Percentiles rank a stretch among this genome's conserved stretches.
Conservation (phyloP, 768 basidiomycete genomes). For the Rhizopogon vinicolor region DNA sequence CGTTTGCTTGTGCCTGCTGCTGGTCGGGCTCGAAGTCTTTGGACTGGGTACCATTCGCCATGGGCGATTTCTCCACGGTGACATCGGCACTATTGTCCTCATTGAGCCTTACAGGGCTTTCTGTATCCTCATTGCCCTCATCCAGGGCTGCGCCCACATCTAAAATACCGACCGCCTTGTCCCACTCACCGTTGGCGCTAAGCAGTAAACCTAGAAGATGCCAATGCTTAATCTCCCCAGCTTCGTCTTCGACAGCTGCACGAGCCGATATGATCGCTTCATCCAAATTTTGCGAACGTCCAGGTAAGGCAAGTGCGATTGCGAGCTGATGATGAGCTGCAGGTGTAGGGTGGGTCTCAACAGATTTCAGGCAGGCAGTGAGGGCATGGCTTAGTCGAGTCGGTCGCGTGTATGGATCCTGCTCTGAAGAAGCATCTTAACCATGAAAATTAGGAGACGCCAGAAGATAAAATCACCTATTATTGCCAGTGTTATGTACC, state of each 20-base stretch:
- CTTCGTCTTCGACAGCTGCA: conserved; percentile 65
- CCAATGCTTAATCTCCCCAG: conserved; percentile 72
- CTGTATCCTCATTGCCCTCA: conserved; percentile 35
- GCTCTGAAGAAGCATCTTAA: conserved; percentile 38
- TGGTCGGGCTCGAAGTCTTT: conserved; percentile 7
- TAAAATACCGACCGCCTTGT: conserved; percentile 67
- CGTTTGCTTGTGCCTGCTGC: not conserved
- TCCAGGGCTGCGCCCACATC: conserved; percentile 69
- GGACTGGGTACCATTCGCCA: not conserved
- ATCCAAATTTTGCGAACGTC: conserved; percentile 60
- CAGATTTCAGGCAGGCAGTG: conserved; percentile 42
- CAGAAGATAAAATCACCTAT: conserved; percentile 43
- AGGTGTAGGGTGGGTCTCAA: conserved; percentile 45
- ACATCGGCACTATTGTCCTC: conserved; percentile 23
- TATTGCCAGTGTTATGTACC: conserved; percentile 61
- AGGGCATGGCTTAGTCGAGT: conserved; percentile 56
- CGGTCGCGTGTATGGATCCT: conserved; percentile 58
- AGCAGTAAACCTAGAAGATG: conserved; percentile 84
- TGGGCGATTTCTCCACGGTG: not conserved
- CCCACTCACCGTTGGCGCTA: conserved; percentile 77
- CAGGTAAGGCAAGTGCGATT: conserved; percentile 60
- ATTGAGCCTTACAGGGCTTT: conserved; percentile 5
- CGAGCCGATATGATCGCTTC: conserved; percentile 65
- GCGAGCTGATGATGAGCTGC: conserved; percentile 78
- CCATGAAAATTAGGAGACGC: not conserved